Evolutionary conservation across 257 asterid genomes (phyloP).

Genomic region (Nicotiana noctiflora): DNA sequence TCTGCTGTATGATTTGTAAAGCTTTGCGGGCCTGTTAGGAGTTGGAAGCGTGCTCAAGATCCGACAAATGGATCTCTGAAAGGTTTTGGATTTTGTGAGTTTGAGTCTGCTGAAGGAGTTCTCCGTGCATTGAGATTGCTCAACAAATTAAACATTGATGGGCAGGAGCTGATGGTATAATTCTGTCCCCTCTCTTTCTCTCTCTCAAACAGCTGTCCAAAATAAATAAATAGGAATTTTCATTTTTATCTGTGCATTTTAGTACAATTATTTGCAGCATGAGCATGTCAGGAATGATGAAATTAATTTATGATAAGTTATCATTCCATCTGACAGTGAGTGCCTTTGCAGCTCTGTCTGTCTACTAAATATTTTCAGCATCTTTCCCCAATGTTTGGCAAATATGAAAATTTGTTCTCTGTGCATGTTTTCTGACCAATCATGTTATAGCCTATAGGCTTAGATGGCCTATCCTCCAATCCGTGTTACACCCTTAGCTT

Average conservation of each 20-base stretch:
- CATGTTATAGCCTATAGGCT: neutral
- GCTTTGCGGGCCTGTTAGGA: slow-evolving; percentile 98
- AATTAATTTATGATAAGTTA: too few relatives aligned
- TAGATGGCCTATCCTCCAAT: neutral
- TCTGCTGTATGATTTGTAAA: slow-evolving; percentile 26
- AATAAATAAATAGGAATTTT: neutral
- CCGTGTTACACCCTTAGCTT: neutral
- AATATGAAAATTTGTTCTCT: too few relatives aligned
- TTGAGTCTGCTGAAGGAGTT: slow-evolving; percentile 96
- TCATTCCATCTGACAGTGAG: too few relatives aligned
- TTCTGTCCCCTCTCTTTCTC: too few relatives aligned
- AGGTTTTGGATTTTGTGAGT: slow-evolving; percentile 96
- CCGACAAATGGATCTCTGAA: slow-evolving; percentile 74
- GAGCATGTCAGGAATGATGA: too few relatives aligned
- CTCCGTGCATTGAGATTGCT: slow-evolving; percentile 86
- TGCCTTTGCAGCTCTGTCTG: too few relatives aligned
- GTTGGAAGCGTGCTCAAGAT: slow-evolving; percentile 96
- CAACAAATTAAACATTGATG: slow-evolving; percentile 73
- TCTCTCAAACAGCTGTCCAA: too few relatives aligned
- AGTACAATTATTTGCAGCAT: too few relatives aligned
- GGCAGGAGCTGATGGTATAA: slow-evolving; percentile 97
- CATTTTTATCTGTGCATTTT: neutral
- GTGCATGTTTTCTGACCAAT: too few relatives aligned
- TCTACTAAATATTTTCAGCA: too few relatives aligned
- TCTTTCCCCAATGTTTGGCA: too few relatives aligned